Conservation (phyloP, 1,284 basidiomycete species). For the Rhodotorula glutinis region DNA sequence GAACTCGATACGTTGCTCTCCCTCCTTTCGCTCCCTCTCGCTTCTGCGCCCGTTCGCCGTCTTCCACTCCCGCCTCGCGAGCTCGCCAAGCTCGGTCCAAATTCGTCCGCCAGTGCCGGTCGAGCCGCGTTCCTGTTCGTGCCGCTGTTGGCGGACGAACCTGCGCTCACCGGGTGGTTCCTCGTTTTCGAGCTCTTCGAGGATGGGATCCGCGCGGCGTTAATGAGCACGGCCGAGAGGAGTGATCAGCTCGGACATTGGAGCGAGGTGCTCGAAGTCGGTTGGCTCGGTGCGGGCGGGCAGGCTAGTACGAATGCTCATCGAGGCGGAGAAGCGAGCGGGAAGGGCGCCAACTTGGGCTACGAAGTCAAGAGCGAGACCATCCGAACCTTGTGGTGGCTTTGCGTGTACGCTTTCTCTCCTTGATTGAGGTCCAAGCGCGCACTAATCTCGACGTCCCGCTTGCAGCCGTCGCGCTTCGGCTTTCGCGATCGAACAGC, state of each 20-base stretch:
- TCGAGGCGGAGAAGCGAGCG: slow-evolving; percentile 38
- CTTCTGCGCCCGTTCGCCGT: slow-evolving; percentile 5
- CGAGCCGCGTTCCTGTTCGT: slow-evolving; percentile 23
- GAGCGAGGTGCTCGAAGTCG: slow-evolving; percentile 68
- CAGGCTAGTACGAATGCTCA: slow-evolving; percentile 42
- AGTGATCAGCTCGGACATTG: slow-evolving; percentile 20
- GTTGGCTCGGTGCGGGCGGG: slow-evolving; percentile 60
- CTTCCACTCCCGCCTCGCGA: slow-evolving; percentile 26
- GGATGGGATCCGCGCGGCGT: slow-evolving; percentile 26
- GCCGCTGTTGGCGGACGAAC: slow-evolving; percentile 5
- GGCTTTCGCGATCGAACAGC: slow-evolving; percentile 79
- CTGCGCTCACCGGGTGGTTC: slow-evolving; percentile 11
- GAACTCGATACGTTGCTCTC: slow-evolving; percentile 28
- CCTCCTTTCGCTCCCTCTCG: slow-evolving; percentile 20
- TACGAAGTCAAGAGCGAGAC: slow-evolving; percentile 53
- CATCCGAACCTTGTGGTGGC: slow-evolving; percentile 69
- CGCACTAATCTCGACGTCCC: not conserved
- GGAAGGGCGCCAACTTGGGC: slow-evolving; percentile 43
- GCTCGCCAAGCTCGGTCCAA: slow-evolving; percentile 25
- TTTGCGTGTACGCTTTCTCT: slow-evolving; percentile 62
- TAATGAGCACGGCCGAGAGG: slow-evolving; percentile 18
- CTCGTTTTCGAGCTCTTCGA: slow-evolving; percentile 28
- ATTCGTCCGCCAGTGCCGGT: not conserved
- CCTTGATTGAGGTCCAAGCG: no score
- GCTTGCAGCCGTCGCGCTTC: slow-evolving; percentile 67